Conservation (phyloP, 2,329 filamentous ascomycete genomes). For the Fusarium protoensiforme region DNA sequence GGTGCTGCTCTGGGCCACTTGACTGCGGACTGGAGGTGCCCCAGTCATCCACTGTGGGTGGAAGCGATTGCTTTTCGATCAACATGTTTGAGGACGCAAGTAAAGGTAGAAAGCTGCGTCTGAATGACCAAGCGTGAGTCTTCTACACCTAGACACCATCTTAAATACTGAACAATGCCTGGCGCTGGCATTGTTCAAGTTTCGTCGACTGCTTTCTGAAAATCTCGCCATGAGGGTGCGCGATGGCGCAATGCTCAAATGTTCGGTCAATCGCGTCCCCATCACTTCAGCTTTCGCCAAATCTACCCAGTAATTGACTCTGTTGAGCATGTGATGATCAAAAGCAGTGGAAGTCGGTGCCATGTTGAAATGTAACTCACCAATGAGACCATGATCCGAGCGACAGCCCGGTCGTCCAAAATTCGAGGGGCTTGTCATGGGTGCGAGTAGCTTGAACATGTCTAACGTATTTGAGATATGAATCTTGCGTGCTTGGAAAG, state of each 20-base stretch:
- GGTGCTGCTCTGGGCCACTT: neutral
- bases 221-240: neutral
- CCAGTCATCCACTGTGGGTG: neutral
- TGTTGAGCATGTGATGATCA: neutral
- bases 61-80: neutral
- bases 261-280: neutral
- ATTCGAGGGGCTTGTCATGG: neutral
- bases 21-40: neutral
- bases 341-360: neutral
- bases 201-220: too few relatives aligned
- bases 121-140: neutral
- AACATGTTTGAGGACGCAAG: neutral
- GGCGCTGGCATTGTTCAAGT: neutral
- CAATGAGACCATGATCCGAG: slow-evolving; percentile 4
- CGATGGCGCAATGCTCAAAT: neutral
- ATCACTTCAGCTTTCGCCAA: neutral
- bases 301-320: neutral
- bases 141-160: neutral
- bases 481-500: neutral
- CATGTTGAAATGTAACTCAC: neutral
- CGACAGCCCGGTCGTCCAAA: slow-evolving; percentile 1
- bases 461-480: neutral
- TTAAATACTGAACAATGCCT: neutral
- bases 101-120: neutral
- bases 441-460: neutral